phyloP scores from a whole-genome alignment of 1,284 basidiomycete genomes.

The Boletus austroedulis region DNA sequence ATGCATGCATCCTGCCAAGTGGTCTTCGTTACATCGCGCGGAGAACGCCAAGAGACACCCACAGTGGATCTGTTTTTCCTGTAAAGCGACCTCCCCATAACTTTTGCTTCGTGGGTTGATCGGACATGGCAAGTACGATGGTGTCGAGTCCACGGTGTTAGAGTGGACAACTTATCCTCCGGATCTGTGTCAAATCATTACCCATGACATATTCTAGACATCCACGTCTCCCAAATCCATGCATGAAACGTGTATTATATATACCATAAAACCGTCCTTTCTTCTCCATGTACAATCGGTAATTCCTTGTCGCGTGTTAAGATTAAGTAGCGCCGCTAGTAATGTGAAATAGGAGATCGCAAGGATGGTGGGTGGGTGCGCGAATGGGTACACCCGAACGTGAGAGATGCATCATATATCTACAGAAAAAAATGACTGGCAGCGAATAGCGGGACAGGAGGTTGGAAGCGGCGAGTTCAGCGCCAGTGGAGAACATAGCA shows the following conservation, averaged over 20 bases:
- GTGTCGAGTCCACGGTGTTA: too few relatives aligned
- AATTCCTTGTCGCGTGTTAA: neutral
- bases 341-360: slow-evolving; percentile 6
- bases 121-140: slow-evolving; percentile 43
- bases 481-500: neutral
- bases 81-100: slow-evolving; percentile 90
- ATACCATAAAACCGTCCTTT: slow-evolving; percentile 9
- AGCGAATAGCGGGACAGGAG: neutral
- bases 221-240: too few relatives aligned
- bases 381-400: slow-evolving; percentile 1
- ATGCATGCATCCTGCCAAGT: slow-evolving; percentile 80
- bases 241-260: slow-evolving; percentile 8
- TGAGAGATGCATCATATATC: slow-evolving; percentile 8
- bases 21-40: neutral
- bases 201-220: too few relatives aligned
- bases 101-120: slow-evolving; percentile 72
- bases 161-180: too few relatives aligned
- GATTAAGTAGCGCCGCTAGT: slow-evolving; percentile 4
- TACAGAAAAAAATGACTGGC: slow-evolving; percentile 5
- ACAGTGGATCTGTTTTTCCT: slow-evolving; percentile 85
- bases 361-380: slow-evolving; percentile 7
- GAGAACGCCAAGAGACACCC: slow-evolving; percentile 26
- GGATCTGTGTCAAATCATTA: too few relatives aligned
- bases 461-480: neutral
- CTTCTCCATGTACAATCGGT: slow-evolving; percentile 13